Evolutionary conservation across 2,329 filamentous ascomycete species (phyloP).

Genomic region (Chaetomiaceae sp.): DNA sequence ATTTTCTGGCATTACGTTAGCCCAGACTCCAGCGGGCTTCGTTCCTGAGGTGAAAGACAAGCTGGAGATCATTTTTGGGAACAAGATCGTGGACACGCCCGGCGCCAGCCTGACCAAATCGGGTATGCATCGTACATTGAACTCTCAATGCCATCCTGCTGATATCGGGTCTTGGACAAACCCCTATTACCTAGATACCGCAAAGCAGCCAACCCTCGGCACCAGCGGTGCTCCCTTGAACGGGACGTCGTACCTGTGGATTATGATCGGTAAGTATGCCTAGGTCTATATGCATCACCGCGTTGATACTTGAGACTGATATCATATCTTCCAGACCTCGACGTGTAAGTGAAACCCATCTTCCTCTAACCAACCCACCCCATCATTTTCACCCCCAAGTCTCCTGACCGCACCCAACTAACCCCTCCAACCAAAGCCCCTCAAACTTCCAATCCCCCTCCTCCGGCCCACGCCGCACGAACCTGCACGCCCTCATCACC

Average conservation of each 20-base stretch:
- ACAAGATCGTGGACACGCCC: conserved; percentile 22
- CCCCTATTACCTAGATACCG: conserved; percentile 27
- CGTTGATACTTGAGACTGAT: too few species aligned
- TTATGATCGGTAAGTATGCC: conserved; percentile 24
- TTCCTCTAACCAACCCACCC: not conserved
- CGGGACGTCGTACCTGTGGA: conserved; percentile 25
- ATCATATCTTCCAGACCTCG: conserved; percentile 18
- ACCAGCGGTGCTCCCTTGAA: conserved; percentile 20
- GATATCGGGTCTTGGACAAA: too few species aligned
- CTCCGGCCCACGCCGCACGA: conserved; percentile 21
- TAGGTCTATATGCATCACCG: too few species aligned
- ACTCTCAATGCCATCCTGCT: not conserved
- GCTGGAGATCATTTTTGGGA: conserved; percentile 26
- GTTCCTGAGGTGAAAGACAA: conserved; percentile 20
- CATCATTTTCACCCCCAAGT: too few species aligned
- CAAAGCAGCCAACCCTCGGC: conserved; percentile 25
- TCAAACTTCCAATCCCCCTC: conserved; percentile 25
- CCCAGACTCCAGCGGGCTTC: conserved; percentile 26
- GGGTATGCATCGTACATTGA: conserved; percentile 9
- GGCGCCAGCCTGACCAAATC: conserved; percentile 25
- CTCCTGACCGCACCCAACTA: not conserved
- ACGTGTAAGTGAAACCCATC: conserved; percentile 20
- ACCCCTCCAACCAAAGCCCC: conserved; percentile 9
- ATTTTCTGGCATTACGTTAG: conserved; percentile 13
- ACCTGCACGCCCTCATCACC: conserved; percentile 22